phyloP scores from a whole-genome alignment of 805 yeast species.

The Wickerhamiella spandovensis region DNA sequence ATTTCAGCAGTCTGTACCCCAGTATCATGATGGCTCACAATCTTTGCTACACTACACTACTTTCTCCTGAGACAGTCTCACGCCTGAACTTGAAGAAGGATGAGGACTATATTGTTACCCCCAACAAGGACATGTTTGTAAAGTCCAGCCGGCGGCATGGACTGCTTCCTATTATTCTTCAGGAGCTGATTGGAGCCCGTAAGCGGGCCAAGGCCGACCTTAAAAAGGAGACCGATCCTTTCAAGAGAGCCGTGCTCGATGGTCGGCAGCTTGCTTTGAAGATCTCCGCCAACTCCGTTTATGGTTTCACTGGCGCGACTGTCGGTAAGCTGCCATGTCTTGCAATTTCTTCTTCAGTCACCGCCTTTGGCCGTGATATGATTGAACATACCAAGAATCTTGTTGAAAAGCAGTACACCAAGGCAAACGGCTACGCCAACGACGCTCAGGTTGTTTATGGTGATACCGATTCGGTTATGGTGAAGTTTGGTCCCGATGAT shows the following conservation, averaged over 20 bases:
- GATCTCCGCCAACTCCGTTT: conserved; percentile 94
- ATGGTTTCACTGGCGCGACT: conserved; percentile 98
- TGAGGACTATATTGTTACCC: conserved; percentile 73
- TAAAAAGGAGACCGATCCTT: conserved; percentile 88
- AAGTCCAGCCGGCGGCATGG: conserved; percentile 61
- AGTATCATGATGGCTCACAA: conserved; percentile 99
- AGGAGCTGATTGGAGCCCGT: conserved; percentile 81
- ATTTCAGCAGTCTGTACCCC: conserved; percentile 94
- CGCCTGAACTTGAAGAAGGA: conserved; percentile 49
- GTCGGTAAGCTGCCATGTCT: conserved; percentile 94
- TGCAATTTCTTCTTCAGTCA: conserved; percentile 89
- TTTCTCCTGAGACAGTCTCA: conserved; percentile 55
- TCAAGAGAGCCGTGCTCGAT: conserved; percentile 81
- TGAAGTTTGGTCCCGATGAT: conserved; percentile 78
- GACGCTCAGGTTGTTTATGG: conserved; percentile 93
- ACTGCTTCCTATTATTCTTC: conserved; percentile 78
- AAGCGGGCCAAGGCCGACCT: conserved; percentile 84
- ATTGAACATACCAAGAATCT: conserved; percentile 80
- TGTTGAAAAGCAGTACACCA: conserved; percentile 67
- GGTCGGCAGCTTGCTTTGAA: conserved; percentile 96
- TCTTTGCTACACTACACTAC: conserved; percentile 81
- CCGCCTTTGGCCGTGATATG: conserved; percentile 95
- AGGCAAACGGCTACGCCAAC: conserved; percentile 68
- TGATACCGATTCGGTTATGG: conserved; percentile 99
- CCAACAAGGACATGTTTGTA: conserved; percentile 86